Base-by-base conservation (phyloP, 352 stramenopile species). In the Globisporangium spiculum region DNA sequence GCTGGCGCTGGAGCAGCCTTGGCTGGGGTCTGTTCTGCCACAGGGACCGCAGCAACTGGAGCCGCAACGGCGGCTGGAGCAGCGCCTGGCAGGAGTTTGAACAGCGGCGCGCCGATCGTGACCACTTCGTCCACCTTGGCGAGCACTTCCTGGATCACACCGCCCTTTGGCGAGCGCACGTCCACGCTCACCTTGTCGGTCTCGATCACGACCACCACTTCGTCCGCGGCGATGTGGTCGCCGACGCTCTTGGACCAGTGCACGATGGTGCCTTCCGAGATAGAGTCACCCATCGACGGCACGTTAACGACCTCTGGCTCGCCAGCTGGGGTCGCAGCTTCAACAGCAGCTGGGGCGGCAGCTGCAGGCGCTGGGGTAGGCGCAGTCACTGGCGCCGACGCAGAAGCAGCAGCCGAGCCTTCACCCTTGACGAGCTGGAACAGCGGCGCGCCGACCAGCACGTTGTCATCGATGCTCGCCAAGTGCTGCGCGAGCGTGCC, bases 201-300 rank as follows among this genome's bases (percentile, higher is more conserved):
- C 83, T 99, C 97, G 18, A 99, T 87, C 24, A 98, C 90, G 12
- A 98, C 82, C 0, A 99, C 91, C 18, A 99, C 95, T 52, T 99
- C 96, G 76, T 99, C 97, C 26, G 85, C 84, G 16, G 89, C 76
- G 38, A 98, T 92, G 22, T 87, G 86, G 74, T 99, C 96, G 41
- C 97, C 97, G 10, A 83, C 77, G 26, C 82, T 74, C 77, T 98
- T 98, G 66, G 89, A 83, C 83, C 97, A 98, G 72, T 98, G 86
- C 20, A 99, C 97, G 66, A 99, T 89, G 12, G 97, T 99, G 65
- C 97, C 98, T 75, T 99, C 96, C 6, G 95, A 99, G 77, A 99
- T 99, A 65, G 96, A 99, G 74, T 99, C 96, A 32, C 90, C 90
- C 83, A 97, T 94, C 0, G 86, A 92, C 52, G 90, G 91, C 24